phyloP scores from a whole-genome alignment of 2,329 filamentous ascomycete species.

The Didymellaceae sp. region DNA sequence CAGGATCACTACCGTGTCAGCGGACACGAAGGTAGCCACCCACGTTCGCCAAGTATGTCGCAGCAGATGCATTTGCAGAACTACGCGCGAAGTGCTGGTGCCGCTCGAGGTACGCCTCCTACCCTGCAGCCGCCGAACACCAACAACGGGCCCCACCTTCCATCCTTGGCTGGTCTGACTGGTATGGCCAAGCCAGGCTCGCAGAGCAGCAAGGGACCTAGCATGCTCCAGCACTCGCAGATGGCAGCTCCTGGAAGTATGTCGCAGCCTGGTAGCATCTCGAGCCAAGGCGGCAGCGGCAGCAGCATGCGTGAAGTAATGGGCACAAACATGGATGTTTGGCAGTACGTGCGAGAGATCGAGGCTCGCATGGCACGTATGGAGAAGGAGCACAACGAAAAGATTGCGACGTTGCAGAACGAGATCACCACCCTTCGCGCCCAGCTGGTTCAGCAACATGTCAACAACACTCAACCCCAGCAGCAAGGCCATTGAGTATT shows the following conservation, averaged over 20 bases:
- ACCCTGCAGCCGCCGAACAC: slow-evolving; percentile 52
- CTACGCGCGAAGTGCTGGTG: slow-evolving; percentile 60
- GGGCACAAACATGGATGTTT: slow-evolving; percentile 63
- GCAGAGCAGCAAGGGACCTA: slow-evolving; percentile 42
- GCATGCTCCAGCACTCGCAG: slow-evolving; percentile 52
- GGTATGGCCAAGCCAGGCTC: slow-evolving; percentile 43
- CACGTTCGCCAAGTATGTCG: slow-evolving; percentile 69
- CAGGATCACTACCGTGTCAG: slow-evolving; percentile 62
- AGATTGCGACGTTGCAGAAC: slow-evolving; percentile 53
- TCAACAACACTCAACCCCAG: slow-evolving; percentile 32
- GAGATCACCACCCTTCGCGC: slow-evolving; percentile 51
- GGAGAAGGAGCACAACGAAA: slow-evolving; percentile 56
- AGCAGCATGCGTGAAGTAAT: slow-evolving; percentile 73
- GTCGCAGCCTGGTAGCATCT: slow-evolving; percentile 59
- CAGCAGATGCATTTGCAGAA: slow-evolving; percentile 71
- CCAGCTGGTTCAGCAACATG: slow-evolving; percentile 46
- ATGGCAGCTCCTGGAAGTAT: slow-evolving; percentile 46
- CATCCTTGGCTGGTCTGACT: slow-evolving; percentile 51
- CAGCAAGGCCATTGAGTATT: slow-evolving; percentile 15
- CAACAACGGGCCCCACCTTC: slow-evolving; percentile 52
- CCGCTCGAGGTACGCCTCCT: slow-evolving; percentile 64
- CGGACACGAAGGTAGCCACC: slow-evolving; percentile 53
- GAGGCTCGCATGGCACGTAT: slow-evolving; percentile 61
- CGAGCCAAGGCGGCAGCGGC: slow-evolving; percentile 63
- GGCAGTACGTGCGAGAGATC: slow-evolving; percentile 74